A percentile compares a stretch with the other conserved stretches of the same genome.
Conservation (phyloP, 169 alveolate species). For the Besnoitia besnoiti region DNA sequence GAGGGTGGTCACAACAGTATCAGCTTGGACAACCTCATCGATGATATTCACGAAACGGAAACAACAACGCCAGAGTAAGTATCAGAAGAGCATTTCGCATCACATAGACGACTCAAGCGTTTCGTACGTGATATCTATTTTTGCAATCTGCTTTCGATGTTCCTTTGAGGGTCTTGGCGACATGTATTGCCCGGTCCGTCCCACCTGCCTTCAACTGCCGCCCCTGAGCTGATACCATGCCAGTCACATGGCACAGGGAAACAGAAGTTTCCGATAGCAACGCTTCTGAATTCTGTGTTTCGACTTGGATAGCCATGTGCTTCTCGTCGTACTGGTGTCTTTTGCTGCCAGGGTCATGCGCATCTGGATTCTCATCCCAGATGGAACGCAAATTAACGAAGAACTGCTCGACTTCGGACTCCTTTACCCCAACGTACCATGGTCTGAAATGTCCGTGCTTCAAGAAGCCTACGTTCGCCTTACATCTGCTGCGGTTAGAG, state of each 20-base stretch:
- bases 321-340: too few relatives aligned
- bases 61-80: neutral
- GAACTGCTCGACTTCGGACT: neutral
- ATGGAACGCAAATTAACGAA: neutral
- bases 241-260: too few relatives aligned
- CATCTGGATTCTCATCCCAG: conserved; percentile 3
- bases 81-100: neutral
- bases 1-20: neutral
- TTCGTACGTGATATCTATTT: neutral
- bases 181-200: too few relatives aligned
- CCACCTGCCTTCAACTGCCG: too few relatives aligned
- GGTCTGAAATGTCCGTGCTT: neutral
- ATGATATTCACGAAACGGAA: neutral
- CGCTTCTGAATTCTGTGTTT: too few relatives aligned
- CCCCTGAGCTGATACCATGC: too few relatives aligned
- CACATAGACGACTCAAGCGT: neutral
- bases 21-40: conserved; percentile 1
- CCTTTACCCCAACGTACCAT: neutral
- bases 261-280: too few relatives aligned
- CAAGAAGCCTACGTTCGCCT: neutral
- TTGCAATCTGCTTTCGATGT: neutral
- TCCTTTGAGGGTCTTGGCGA: too few relatives aligned
- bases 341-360: conserved; percentile 1
- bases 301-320: too few relatives aligned
- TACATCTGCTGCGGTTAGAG: neutral